Conservation (phyloP, 495 filamentous ascomycete genomes). For the Lepidopterella palustris region DNA sequence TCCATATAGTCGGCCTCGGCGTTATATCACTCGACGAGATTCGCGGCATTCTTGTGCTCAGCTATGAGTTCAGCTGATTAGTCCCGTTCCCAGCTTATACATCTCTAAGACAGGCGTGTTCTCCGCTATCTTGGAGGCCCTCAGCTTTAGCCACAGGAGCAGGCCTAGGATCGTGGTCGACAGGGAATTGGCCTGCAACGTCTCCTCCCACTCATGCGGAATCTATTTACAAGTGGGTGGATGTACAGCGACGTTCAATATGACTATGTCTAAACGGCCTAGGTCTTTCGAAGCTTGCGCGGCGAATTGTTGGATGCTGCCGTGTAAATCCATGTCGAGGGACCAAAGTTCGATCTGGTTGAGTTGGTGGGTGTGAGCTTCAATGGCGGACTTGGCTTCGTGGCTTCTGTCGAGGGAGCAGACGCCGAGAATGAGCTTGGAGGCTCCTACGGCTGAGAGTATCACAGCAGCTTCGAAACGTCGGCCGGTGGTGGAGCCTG, state of each 20-base stretch:
- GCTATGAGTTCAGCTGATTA: not conserved
- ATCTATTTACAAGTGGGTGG: not conserved
- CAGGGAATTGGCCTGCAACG: slow-evolving; percentile 54
- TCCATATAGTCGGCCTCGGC: not conserved
- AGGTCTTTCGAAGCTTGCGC: not conserved
- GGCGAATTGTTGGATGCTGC: slow-evolving; percentile 45
- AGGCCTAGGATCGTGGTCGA: slow-evolving; percentile 51
- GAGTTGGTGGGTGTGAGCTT: slow-evolving; percentile 36
- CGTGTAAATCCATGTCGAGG: slow-evolving; percentile 49
- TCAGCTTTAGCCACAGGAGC: slow-evolving; percentile 47
- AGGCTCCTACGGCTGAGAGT: slow-evolving; percentile 26
- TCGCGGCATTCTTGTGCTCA: not conserved
- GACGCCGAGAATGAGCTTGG: slow-evolving; percentile 32
- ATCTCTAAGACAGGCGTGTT: slow-evolving; percentile 22
- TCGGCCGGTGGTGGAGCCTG: slow-evolving; percentile 30
- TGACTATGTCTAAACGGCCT: slow-evolving; percentile 6
- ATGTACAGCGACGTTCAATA: slow-evolving; percentile 29
- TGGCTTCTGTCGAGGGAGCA: slow-evolving; percentile 41
- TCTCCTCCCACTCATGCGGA: slow-evolving; percentile 47
- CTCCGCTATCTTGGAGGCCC: slow-evolving; percentile 3
- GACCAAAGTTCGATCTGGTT: slow-evolving; percentile 45
- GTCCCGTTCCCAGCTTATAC: slow-evolving; percentile 6
- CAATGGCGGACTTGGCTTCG: slow-evolving; percentile 40
- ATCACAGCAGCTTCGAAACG: slow-evolving; percentile 30
- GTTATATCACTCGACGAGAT: slow-evolving; percentile 5